Percentiles rank a stretch among this genome's conserved stretches.
Conservation (phyloP, 805 yeast genomes). For the Kuraishia piskuri region DNA sequence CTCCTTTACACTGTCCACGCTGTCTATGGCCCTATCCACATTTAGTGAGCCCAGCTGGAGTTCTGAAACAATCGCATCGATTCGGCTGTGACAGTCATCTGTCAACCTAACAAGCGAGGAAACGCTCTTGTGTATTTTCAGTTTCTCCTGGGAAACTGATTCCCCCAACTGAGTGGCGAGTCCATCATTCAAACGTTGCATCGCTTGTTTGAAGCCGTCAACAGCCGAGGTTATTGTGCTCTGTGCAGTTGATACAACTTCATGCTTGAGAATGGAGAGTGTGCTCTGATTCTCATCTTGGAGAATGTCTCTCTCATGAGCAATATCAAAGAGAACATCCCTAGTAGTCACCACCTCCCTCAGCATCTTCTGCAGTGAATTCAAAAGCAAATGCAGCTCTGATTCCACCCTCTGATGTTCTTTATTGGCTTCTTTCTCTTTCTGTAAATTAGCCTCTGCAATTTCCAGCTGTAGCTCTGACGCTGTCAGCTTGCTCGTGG, state of each 20-base stretch:
- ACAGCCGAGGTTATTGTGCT: not conserved
- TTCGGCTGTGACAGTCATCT: not conserved
- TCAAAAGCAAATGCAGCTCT: constrained; percentile 4
- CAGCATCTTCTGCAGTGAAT: constrained; percentile 5
- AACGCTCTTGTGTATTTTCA: not conserved
- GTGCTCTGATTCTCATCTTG: not conserved
- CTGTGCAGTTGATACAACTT: not conserved
- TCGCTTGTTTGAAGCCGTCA: not conserved
- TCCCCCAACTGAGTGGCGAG: not conserved
- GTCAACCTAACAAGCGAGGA: not conserved
- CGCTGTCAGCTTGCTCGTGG: not conserved
- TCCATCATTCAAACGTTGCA: not conserved
- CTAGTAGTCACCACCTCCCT: constrained; percentile 4
- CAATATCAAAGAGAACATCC: constrained; percentile 5
- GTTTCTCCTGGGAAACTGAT: not conserved
- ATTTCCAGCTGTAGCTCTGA: constrained; percentile 1
- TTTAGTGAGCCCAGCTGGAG: not conserved
- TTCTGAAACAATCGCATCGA: not conserved
- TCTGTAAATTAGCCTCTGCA: constrained; percentile 5
- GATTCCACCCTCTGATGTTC: constrained; percentile 9
- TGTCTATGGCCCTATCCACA: not conserved
- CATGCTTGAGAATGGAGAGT: not conserved
- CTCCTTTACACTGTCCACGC: not conserved
- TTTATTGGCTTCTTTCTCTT: constrained; percentile 9
- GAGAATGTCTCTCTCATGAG: constrained; percentile 3